Evolutionary conservation across 331 rosid genomes (phyloP), one percentile per base, ranked within the genome.

Genomic region (Pyrus hybrid): DNA sequence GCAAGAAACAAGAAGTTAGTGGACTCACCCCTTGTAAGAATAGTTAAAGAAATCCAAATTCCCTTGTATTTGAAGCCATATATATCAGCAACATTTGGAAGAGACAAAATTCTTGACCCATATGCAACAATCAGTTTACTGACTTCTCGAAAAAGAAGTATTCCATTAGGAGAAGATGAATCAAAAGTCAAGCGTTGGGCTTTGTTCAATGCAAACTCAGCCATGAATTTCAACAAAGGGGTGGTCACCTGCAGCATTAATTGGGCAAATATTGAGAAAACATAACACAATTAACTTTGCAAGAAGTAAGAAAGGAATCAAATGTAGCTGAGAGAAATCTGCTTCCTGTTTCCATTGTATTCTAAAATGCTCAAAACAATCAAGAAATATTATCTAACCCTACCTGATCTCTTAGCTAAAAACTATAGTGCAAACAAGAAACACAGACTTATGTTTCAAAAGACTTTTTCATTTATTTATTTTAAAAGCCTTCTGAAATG

Each of bases 121-220:
- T 92, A 95, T 8, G 99, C 93, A 71, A 95, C 98, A 69, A 95
- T 82, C 84, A 95, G 49, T 87, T 92, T 95, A 80, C 99, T 92
- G 76, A 95, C 97, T 95, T 95, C 99, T 57, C 99, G 97, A 82
- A 95, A 95, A 77, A 95, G 87, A 85, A 95, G 99, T 82, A 95
- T 95, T 82, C 99, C 99, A 83, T 95, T 95, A 64, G 99, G 99
- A 85, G 99, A 95, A 73, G 98, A 95, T 65, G 99, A 92, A 83
- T 95, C 99, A 79, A 95, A 95, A 62, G 96, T 95, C 91, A 95
- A 82, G 63, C 99, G 96, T 65, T 95, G 99, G 79, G 98, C 93
- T 91, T 95, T 95, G 89, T 95, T 95, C 73, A 81, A 77, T 83
- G 88, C 99, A 87, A 95, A 95, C 88, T 95, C 99, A 26, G 98